A percentile compares a stretch with the other conserved stretches of the same genome.
These are phyloP conservation scores for Entonaema liquescens DNA, from an alignment of 495 filamentous ascomycete species.

Conservation along the genomic window DNA sequence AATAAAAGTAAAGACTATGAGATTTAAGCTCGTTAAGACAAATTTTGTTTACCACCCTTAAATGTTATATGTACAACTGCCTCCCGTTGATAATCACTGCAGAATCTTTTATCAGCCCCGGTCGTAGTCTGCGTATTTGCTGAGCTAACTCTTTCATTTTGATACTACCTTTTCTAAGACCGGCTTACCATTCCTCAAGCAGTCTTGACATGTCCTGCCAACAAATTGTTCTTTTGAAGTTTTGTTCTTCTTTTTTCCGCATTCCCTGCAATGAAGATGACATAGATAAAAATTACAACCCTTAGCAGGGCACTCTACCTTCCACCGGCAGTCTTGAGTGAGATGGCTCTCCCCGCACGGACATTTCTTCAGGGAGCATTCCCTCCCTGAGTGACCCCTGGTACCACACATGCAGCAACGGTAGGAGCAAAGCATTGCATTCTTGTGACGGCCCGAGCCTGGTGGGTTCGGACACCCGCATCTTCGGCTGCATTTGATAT, in stretches of 20 bases:
- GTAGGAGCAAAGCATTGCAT: slow-evolving; percentile 48
- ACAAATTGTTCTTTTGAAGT: slow-evolving; percentile 41
- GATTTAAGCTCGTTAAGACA: no score
- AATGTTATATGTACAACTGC: no score
- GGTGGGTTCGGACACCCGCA: slow-evolving; percentile 39
- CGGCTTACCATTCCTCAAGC: slow-evolving; percentile 39
- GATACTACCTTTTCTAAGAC: background rate
- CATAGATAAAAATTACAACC: slow-evolving; percentile 48
- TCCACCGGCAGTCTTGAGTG: slow-evolving; percentile 53
- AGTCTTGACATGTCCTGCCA: slow-evolving; percentile 44
- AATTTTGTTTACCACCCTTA: no score
- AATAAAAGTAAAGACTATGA: no score
- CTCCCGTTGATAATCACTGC: no score
- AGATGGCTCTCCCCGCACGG: slow-evolving; percentile 49
- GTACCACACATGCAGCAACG: slow-evolving; percentile 56
- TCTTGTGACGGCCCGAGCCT: slow-evolving; percentile 43
- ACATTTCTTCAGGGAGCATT: slow-evolving; percentile 46
- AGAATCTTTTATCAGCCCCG: no score
- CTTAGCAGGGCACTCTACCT: slow-evolving; percentile 45
- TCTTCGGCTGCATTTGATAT: slow-evolving; percentile 45
- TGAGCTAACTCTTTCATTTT: no score
- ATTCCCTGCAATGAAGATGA: slow-evolving; percentile 50
- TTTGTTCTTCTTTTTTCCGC: slow-evolving; percentile 45
- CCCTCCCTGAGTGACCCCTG: slow-evolving; percentile 46
- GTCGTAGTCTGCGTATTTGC: background rate